Evolutionary conservation across 441 rosid genomes (phyloP).

Genomic region (Adansonia rubrostipa): DNA sequence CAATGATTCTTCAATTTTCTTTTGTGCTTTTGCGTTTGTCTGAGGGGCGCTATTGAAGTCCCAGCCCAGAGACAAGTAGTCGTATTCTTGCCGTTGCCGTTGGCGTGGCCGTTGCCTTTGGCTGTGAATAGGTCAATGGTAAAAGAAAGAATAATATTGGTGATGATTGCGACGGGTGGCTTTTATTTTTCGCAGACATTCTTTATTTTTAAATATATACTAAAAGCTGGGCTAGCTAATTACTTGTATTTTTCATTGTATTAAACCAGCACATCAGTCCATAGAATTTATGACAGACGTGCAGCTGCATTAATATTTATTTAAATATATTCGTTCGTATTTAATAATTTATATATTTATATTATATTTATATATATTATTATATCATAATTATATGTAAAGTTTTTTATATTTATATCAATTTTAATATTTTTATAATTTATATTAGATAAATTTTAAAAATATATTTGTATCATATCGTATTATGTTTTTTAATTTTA

Average conservation of each 20-base stretch:
- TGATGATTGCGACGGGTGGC: slow-evolving; percentile 35
- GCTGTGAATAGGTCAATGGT: slow-evolving; percentile 29
- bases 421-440: too few relatives aligned
- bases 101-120: background rate
- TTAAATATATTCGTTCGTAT: too few relatives aligned
- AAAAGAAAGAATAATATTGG: slow-evolving; percentile 25
- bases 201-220: background rate
- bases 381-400: too few relatives aligned
- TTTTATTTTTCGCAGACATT: background rate
- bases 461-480: too few relatives aligned
- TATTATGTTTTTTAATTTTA: too few relatives aligned
- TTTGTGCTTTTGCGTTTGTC: background rate
- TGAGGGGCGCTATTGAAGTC: slow-evolving; percentile 27
- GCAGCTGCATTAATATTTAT: background rate
- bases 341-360: too few relatives aligned
- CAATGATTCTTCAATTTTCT: background rate
- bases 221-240: background rate
- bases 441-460: too few relatives aligned
- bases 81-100: background rate
- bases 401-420: too few relatives aligned
- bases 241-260: background rate
- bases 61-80: slow-evolving; percentile 1
- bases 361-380: too few relatives aligned
- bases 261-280: background rate
- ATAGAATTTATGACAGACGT: background rate